These are phyloP conservation scores for Takashimella tepidaria DNA, from an alignment of 1,284 basidiomycete genomes.

Conservation along the genomic window DNA sequence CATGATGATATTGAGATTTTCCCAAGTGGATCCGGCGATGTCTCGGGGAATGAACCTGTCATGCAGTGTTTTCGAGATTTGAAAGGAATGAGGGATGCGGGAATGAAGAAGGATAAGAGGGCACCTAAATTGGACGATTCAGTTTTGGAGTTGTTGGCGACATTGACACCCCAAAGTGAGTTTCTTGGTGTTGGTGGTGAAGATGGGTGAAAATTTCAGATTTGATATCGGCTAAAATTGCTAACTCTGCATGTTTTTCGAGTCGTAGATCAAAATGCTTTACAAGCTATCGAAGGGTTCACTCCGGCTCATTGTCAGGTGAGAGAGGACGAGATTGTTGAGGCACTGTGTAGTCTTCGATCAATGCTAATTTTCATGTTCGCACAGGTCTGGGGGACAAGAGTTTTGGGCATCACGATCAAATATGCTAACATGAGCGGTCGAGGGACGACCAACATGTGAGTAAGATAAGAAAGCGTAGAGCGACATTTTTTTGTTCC, in stretches of 20 bases:
- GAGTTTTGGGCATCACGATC: slow-evolving; percentile 18
- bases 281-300: slow-evolving; percentile 31
- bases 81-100: slow-evolving; percentile 6
- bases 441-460: neutral
- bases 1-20: neutral
- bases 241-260: neutral
- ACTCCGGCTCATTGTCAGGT: slow-evolving; percentile 12
- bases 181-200: neutral
- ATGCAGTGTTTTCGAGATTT: slow-evolving; percentile 7
- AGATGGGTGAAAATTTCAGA: neutral
- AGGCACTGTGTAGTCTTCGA: slow-evolving; percentile 1
- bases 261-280: slow-evolving; percentile 17
- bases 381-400: slow-evolving; percentile 12
- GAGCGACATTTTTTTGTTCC: too few species aligned
- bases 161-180: slow-evolving; percentile 39
- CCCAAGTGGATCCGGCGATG: too few species aligned
- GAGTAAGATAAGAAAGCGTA: too few species aligned
- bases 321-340: slow-evolving; percentile 5
- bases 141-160: slow-evolving; percentile 36
- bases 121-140: slow-evolving; percentile 26
- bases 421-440: slow-evolving; percentile 3
- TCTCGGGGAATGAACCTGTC: neutral
- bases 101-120: slow-evolving; percentile 12
- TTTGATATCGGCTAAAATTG: neutral
- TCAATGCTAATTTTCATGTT: neutral